Evolutionary conservation across 768 basidiomycete genomes (phyloP).

Genomic region (Steccherinum ochraceum): DNA sequence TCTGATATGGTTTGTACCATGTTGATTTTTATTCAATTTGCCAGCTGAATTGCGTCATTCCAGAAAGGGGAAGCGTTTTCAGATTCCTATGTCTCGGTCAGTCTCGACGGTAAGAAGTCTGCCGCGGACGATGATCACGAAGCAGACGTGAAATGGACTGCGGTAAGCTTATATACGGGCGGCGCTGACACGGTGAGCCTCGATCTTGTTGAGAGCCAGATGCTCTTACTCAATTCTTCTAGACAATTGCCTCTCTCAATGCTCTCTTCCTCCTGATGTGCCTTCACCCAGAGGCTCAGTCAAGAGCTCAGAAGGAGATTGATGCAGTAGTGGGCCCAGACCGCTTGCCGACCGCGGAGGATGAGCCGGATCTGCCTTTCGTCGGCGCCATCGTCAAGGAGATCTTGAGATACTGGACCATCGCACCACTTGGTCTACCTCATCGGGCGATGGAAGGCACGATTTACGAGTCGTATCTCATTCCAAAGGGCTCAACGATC

Average conservation of each 20-base stretch:
- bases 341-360: slow-evolving; percentile 49
- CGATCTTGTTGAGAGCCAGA: neutral
- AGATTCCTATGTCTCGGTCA: neutral
- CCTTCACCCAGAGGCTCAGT: neutral
- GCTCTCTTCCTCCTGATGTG: slow-evolving; percentile 5
- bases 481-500: slow-evolving; percentile 22
- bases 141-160: neutral
- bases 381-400: slow-evolving; percentile 47
- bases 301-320: slow-evolving; percentile 57
- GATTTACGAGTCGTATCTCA: slow-evolving; percentile 21
- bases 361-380: slow-evolving; percentile 46
- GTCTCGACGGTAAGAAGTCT: neutral
- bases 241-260: neutral
- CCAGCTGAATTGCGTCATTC: neutral
- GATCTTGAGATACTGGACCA: neutral
- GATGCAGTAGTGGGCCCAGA: slow-evolving; percentile 46
- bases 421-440: neutral
- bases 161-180: neutral
- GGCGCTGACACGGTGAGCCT: neutral
- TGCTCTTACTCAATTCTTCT: neutral
- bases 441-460: slow-evolving; percentile 7
- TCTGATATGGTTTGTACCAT: neutral
- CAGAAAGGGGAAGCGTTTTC: neutral
- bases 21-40: too few relatives aligned
- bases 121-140: neutral